Evolutionary conservation across 2,329 filamentous ascomycete genomes (phyloP).

Genomic region (Xylaria sp.): DNA sequence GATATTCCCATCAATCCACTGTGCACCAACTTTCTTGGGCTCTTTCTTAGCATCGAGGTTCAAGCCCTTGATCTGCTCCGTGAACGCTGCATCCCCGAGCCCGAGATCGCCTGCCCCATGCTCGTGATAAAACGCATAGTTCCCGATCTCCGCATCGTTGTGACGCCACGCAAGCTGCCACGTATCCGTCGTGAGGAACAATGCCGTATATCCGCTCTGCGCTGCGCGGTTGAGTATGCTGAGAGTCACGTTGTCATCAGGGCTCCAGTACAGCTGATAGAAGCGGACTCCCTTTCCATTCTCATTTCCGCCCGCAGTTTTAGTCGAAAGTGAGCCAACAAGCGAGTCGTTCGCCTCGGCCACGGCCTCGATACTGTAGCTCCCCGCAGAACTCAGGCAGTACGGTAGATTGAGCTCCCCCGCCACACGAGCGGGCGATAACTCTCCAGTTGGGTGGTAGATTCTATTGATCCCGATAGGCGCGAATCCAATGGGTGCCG

Average conservation of each 20-base stretch:
- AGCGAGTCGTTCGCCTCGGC: constrained; percentile 61
- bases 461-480: constrained; percentile 74
- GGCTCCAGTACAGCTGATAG: constrained; percentile 72
- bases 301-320: not conserved
- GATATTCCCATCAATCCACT: constrained; percentile 70
- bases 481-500: constrained; percentile 71
- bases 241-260: constrained; percentile 68
- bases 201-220: constrained; percentile 64
- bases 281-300: constrained; percentile 56
- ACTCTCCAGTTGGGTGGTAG: constrained; percentile 67
- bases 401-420: constrained; percentile 69
- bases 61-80: constrained; percentile 57
- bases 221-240: constrained; percentile 66
- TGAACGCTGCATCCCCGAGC: constrained; percentile 68
- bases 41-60: constrained; percentile 60
- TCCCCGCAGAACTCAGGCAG: constrained; percentile 67
- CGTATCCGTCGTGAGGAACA: constrained; percentile 70
- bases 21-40: constrained; percentile 62
- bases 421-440: constrained; percentile 68
- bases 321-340: not conserved
- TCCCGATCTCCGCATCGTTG: constrained; percentile 64
- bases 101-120: constrained; percentile 66
- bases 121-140: constrained; percentile 72
- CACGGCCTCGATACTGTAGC: constrained; percentile 66
- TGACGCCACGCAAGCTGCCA: constrained; percentile 72